A percentile compares a stretch with the other conserved stretches of the same genome.
phyloP scores from a whole-genome alignment of 1,284 basidiomycete species.

The Moesziomyces sp. region DNA sequence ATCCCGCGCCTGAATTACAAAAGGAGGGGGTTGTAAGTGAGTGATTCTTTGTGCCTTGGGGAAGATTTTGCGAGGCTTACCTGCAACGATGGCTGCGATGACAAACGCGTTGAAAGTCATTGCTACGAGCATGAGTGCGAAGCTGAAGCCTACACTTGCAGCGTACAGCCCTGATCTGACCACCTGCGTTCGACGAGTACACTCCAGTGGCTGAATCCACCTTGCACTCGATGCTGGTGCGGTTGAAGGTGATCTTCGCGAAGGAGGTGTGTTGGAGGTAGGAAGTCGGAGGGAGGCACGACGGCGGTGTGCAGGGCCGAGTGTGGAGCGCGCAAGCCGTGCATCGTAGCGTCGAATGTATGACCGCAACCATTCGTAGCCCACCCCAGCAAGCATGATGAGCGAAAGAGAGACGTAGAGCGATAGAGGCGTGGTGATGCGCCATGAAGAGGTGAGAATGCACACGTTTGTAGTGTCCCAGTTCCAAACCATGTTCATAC shows the following conservation, averaged over 20 bases:
- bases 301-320: slow-evolving; percentile 7
- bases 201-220: slow-evolving; percentile 17
- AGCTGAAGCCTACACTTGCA: slow-evolving; percentile 32
- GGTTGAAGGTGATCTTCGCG: not conserved
- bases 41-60: too few species aligned
- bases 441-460: slow-evolving; percentile 38
- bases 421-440: slow-evolving; percentile 16
- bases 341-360: slow-evolving; percentile 29
- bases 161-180: slow-evolving; percentile 42
- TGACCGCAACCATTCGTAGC: slow-evolving; percentile 35
- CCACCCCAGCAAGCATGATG: slow-evolving; percentile 14
- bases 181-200: slow-evolving; percentile 9
- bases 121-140: slow-evolving; percentile 54
- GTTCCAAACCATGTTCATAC: slow-evolving; percentile 51
- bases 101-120: slow-evolving; percentile 62
- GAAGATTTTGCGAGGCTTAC: slow-evolving; percentile 16
- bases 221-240: not conserved
- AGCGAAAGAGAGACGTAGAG: slow-evolving; percentile 26
- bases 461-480: slow-evolving; percentile 34
- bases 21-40: too few species aligned
- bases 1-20: slow-evolving; percentile 20
- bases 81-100: slow-evolving; percentile 47
- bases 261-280: not conserved
- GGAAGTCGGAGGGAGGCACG: slow-evolving; percentile 17
- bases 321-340: not conserved